A percentile compares a stretch with the other conserved stretches of the same genome.
Evolutionary conservation across 768 basidiomycete genomes (phyloP).

Genomic region (Lactarius trivialis): DNA sequence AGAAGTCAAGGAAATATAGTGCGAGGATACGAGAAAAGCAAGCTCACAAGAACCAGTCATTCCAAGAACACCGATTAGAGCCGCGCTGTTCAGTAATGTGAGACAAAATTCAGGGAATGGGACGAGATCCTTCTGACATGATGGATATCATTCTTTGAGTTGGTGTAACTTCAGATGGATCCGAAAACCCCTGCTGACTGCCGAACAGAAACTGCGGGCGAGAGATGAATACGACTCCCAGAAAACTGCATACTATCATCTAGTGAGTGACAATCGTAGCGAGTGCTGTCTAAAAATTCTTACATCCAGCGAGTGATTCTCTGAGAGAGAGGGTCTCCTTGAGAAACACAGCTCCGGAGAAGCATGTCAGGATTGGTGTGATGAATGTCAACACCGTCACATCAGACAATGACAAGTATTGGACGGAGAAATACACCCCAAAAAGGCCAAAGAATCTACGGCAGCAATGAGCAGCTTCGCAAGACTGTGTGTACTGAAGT

Average conservation of each 20-base stretch:
- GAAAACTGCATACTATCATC: constrained; percentile 51
- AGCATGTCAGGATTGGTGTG: constrained; percentile 54
- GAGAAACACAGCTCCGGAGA: constrained; percentile 55
- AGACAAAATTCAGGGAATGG: background rate
- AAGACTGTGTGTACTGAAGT: background rate
- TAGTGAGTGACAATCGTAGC: background rate
- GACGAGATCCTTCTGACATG: constrained; percentile 32
- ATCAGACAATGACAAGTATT: constrained; percentile 73
- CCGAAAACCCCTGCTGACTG: background rate
- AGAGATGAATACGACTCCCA: constrained; percentile 77
- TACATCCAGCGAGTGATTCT: constrained; percentile 51
- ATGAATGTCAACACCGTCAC: constrained; percentile 74
- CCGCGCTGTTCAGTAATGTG: constrained; percentile 37
- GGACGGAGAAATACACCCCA: constrained; percentile 60
- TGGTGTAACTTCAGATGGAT: constrained; percentile 23
- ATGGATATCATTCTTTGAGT: constrained; percentile 52
- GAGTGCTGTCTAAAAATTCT: constrained; percentile 6
- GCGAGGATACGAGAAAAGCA: background rate
- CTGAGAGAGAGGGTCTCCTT: constrained; percentile 50
- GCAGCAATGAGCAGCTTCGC: background rate
- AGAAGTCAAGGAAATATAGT: background rate
- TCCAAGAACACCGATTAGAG: constrained; percentile 58
- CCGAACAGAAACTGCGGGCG: constrained; percentile 73
- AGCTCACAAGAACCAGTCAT: constrained; percentile 62
- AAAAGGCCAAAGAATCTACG: constrained; percentile 65